These are phyloP conservation scores for Yarrowia yakushimensis DNA, from an alignment of 805 yeast species.

Conservation along the genomic window DNA sequence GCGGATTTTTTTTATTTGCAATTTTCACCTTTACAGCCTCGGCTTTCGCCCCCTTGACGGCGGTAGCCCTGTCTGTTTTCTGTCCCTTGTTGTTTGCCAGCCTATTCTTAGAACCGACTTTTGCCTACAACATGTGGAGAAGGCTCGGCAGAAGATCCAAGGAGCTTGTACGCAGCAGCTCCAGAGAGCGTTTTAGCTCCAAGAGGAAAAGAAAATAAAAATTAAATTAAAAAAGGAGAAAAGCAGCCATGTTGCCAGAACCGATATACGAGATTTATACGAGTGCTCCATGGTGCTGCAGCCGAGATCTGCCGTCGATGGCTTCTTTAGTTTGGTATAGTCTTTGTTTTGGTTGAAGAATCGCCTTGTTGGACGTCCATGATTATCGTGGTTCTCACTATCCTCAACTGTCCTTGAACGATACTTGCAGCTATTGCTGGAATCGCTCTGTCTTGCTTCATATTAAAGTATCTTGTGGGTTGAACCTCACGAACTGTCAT, in stretches of 20 bases:
- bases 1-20: no score
- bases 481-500: not conserved
- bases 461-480: not conserved
- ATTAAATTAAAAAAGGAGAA: no score
- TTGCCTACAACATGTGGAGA: slow-evolving; percentile 11
- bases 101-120: not conserved
- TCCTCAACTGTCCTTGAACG: no score
- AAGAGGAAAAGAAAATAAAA: not conserved
- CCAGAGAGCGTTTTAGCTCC: not conserved
- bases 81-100: not conserved
- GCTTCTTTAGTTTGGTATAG: no score
- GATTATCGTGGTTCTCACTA: no score
- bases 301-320: no score
- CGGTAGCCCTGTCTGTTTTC: not conserved
- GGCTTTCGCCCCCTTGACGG: not conserved
- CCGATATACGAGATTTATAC: not conserved
- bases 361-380: no score
- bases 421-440: no score
- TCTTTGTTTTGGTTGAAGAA: no score
- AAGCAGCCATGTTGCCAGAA: not conserved
- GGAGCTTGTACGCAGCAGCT: not conserved
- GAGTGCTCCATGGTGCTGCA: no score
- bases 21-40: not conserved
- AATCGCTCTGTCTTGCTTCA: no score
- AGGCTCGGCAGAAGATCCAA: slow-evolving; percentile 4